These are phyloP conservation scores for Pseudopyrenochaeta lycopersici DNA, from an alignment of 2,329 filamentous ascomycete species.

Conservation along the genomic window DNA sequence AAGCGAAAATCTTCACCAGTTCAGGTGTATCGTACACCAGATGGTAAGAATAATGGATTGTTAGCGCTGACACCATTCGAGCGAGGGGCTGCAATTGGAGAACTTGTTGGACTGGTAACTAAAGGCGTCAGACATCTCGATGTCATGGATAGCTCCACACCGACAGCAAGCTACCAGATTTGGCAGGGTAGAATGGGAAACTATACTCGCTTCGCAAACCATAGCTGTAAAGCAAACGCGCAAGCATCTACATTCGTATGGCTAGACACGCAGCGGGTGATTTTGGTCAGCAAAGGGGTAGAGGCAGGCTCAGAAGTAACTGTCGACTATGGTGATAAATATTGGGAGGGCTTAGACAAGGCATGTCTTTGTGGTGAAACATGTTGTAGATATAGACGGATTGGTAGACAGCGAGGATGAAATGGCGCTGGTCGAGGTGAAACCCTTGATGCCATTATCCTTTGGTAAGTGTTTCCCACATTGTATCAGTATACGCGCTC, in stretches of 20 bases:
- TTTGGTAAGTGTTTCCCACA: too few relatives aligned
- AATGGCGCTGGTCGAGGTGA: neutral
- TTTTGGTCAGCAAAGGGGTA: conserved; percentile 65
- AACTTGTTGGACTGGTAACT: conserved; percentile 66
- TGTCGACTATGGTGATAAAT: conserved; percentile 67
- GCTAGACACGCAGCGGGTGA: conserved; percentile 63
- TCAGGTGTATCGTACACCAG: conserved; percentile 62
- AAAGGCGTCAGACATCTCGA: conserved; percentile 62
- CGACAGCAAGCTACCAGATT: conserved; percentile 66
- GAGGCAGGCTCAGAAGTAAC: conserved; percentile 64
- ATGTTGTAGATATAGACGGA: conserved; percentile 58
- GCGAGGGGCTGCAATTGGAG: conserved; percentile 62
- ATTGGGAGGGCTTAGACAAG: conserved; percentile 66
- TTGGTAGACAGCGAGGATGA: neutral
- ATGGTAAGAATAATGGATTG: conserved; percentile 65
- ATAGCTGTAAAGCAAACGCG: conserved; percentile 66
- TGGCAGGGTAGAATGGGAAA: conserved; percentile 66
- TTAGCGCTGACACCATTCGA: conserved; percentile 59
- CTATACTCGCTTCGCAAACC: conserved; percentile 67
- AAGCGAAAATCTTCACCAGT: conserved; percentile 55
- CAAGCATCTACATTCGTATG: conserved; percentile 67
- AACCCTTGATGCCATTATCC: too few relatives aligned
- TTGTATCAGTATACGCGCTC: too few relatives aligned
- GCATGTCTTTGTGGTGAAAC: conserved; percentile 63
- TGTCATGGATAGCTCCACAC: conserved; percentile 62